Evolutionary conservation across 176 grass and related monocot genomes (phyloP).

Genomic region (Musa acuminata): DNA sequence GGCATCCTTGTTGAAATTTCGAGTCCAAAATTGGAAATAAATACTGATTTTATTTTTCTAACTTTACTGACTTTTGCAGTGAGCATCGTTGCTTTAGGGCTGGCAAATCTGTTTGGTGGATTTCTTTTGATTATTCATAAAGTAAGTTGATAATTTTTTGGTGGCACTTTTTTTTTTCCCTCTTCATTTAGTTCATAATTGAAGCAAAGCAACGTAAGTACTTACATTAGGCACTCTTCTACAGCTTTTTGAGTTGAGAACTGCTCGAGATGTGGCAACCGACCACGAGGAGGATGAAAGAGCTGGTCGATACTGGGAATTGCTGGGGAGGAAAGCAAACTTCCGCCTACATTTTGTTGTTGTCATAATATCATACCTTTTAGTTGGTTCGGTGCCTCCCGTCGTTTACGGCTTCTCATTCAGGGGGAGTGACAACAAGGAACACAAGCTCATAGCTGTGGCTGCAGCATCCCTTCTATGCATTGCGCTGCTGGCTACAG

Average conservation of each 20-base stretch:
- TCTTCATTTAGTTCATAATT: not conserved
- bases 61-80: constrained; percentile 27
- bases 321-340: constrained; percentile 50
- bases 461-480: constrained; percentile 45
- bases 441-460: constrained; percentile 56
- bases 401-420: constrained; percentile 60
- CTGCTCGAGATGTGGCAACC: constrained; percentile 31
- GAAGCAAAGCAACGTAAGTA: not conserved
- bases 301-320: constrained; percentile 44
- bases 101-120: constrained; percentile 74
- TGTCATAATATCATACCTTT: constrained; percentile 56
- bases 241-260: constrained; percentile 59
- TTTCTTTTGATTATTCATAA: constrained; percentile 54
- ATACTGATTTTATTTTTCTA: not conserved
- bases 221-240: not conserved
- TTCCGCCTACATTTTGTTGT: constrained; percentile 40
- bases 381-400: constrained; percentile 62
- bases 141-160: constrained; percentile 34
- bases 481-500: constrained; percentile 45
- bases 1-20: too few relatives aligned
- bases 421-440: constrained; percentile 33
- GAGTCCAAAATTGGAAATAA: too few relatives aligned
- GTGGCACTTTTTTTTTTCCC: not conserved
- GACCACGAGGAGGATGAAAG: constrained; percentile 20
- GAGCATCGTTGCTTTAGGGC: constrained; percentile 54